Evolutionary conservation across 495 filamentous ascomycete genomes (phyloP).

Genomic region (Penicillium chermesinum): DNA sequence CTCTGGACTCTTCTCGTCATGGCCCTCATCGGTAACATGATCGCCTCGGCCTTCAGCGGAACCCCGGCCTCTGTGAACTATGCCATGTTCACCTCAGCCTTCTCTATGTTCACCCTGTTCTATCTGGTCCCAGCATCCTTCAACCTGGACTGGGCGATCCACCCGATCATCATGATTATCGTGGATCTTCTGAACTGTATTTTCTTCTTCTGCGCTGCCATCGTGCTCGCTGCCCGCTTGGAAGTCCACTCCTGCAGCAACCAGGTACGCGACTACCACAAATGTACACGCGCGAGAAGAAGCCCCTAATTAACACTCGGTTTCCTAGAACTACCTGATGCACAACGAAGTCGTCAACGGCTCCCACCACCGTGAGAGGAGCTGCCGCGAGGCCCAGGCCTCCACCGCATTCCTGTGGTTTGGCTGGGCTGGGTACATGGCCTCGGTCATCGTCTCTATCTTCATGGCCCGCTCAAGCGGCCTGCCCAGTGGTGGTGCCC

Average conservation of each 20-base stretch:
- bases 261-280: slow-evolving; percentile 38
- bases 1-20: slow-evolving; percentile 62
- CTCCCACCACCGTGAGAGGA: slow-evolving; percentile 45
- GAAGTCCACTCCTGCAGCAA: slow-evolving; percentile 58
- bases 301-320: not conserved
- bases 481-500: slow-evolving; percentile 31
- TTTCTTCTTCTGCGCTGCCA: slow-evolving; percentile 60
- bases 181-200: slow-evolving; percentile 57
- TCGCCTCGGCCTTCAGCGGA: slow-evolving; percentile 47
- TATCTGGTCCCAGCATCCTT: slow-evolving; percentile 54
- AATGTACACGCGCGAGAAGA: not conserved
- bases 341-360: slow-evolving; percentile 59
- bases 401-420: slow-evolving; percentile 68
- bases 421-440: slow-evolving; percentile 56
- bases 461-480: slow-evolving; percentile 37
- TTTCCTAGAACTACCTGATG: slow-evolving; percentile 37
- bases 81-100: slow-evolving; percentile 59
- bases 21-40: slow-evolving; percentile 65
- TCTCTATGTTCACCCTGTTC: slow-evolving; percentile 59
- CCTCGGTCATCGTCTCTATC: slow-evolving; percentile 47
- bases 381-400: slow-evolving; percentile 67
- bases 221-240: slow-evolving; percentile 60
- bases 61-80: slow-evolving; percentile 58
- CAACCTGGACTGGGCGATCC: slow-evolving; percentile 42
- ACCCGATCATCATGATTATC: slow-evolving; percentile 51